phyloP scores from a whole-genome alignment of 352 stramenopile genomes.

The Globisporangium spiculum region DNA sequence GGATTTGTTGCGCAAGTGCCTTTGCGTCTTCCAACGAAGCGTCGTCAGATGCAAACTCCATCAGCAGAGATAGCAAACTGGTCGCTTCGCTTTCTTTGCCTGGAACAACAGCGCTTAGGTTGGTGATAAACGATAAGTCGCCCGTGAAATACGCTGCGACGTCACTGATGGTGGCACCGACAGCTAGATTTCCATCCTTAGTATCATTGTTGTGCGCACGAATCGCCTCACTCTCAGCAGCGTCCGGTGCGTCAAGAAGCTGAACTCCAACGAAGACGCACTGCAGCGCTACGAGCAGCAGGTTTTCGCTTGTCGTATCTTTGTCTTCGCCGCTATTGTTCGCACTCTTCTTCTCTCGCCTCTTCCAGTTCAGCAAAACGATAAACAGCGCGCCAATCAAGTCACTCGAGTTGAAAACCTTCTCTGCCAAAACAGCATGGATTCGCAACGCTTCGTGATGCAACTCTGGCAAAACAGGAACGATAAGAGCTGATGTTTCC shows the following conservation, averaged over 20 bases:
- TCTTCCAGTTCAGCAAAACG: slow-evolving; percentile 42
- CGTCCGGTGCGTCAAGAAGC: slow-evolving; percentile 14
- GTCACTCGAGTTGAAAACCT: slow-evolving; percentile 50
- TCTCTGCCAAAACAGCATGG: slow-evolving; percentile 32
- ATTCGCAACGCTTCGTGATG: slow-evolving; percentile 21
- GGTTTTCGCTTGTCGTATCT: slow-evolving; percentile 37
- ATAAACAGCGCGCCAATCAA: slow-evolving; percentile 40
- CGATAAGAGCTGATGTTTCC: slow-evolving; percentile 9
- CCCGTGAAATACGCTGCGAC: slow-evolving; percentile 31
- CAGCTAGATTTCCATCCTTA: slow-evolving; percentile 3
- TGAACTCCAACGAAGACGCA: slow-evolving; percentile 49
- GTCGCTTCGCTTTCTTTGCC: background rate
- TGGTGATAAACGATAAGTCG: slow-evolving; percentile 35
- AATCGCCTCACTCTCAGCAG: background rate
- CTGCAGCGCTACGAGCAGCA: slow-evolving; percentile 53
- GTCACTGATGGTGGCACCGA: slow-evolving; percentile 18
- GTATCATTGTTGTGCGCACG: slow-evolving; percentile 5
- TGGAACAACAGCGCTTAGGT: slow-evolving; percentile 26
- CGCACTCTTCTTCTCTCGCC: slow-evolving; percentile 1
- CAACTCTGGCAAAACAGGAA: slow-evolving; percentile 33
- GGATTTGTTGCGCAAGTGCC: slow-evolving; percentile 11
- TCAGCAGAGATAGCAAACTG: slow-evolving; percentile 21
- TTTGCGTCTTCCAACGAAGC: slow-evolving; percentile 10
- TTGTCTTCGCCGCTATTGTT: background rate
- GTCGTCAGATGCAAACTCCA: slow-evolving; percentile 9